phyloP scores from a whole-genome alignment of 805 yeast genomes.

The Suhomyces sp. region DNA sequence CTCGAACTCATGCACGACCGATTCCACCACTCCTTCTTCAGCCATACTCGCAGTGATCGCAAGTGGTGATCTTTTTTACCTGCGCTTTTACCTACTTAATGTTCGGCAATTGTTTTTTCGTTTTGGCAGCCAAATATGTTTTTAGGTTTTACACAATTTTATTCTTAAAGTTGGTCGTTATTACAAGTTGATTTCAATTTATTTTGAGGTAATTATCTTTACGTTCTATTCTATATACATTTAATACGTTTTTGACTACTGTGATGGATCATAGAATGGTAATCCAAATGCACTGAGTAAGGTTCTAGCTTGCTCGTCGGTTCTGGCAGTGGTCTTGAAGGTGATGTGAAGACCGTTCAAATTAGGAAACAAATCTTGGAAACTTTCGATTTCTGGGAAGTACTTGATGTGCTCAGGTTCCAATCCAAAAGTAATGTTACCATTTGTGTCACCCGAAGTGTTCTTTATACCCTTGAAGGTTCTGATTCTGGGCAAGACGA shows the following conservation, averaged over 20 bases:
- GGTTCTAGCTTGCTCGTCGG: conserved; percentile 85
- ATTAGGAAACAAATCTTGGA: conserved; percentile 84
- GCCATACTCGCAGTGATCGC: neutral
- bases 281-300: conserved; percentile 78
- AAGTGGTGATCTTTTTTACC: neutral
- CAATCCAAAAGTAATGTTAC: conserved; percentile 83
- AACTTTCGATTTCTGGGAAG: conserved; percentile 92
- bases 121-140: neutral
- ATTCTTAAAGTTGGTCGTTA: neutral
- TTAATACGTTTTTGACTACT: neutral
- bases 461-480: conserved; percentile 77
- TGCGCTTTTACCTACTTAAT: neutral
- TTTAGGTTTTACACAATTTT: neutral
- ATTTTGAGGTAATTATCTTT: too few species aligned
- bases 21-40: conserved; percentile 12
- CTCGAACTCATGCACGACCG: conserved; percentile 46
- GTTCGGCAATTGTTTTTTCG: neutral
- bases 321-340: conserved; percentile 83
- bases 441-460: conserved; percentile 77
- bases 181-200: too few species aligned
- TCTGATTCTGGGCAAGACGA: conserved; percentile 90
- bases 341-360: conserved; percentile 85
- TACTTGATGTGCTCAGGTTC: conserved; percentile 69
- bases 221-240: neutral
- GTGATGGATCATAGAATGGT: conserved; percentile 53